Conservation (phyloP, 495 filamentous ascomycete genomes). For the Hypoxylon fuscum region DNA sequence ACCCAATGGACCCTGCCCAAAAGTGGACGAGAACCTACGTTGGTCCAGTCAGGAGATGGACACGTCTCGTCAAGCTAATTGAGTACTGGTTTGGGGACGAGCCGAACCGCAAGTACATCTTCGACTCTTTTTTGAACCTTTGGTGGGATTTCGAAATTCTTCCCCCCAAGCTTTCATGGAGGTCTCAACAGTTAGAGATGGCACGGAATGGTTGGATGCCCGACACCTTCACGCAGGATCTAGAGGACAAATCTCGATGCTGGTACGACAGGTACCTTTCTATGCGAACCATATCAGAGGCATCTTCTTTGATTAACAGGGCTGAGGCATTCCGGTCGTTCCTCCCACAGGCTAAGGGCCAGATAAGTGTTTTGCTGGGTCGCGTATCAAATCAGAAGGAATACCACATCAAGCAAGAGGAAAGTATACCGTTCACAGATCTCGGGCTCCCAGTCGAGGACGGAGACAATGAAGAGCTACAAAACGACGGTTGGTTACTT, state of each 20-base stretch:
- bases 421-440: constrained; percentile 41
- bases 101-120: constrained; percentile 47
- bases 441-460: constrained; percentile 36
- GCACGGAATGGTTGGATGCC: constrained; percentile 54
- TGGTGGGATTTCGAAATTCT: constrained; percentile 52
- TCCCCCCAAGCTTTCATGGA: constrained; percentile 46
- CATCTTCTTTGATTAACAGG: constrained; percentile 33
- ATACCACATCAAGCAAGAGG: constrained; percentile 44
- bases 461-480: constrained; percentile 24
- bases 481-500: constrained; percentile 52
- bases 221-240: constrained; percentile 39
- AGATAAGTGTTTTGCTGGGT: constrained; percentile 48
- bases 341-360: constrained; percentile 43
- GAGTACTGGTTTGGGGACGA: constrained; percentile 57
- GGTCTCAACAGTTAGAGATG: constrained; percentile 37
- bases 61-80: constrained; percentile 51
- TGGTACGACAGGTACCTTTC: constrained; percentile 46
- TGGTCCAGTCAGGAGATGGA: constrained; percentile 56
- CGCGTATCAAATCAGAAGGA: constrained; percentile 50
- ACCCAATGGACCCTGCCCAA: constrained; percentile 54
- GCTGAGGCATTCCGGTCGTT: constrained; percentile 35
- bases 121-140: constrained; percentile 51
- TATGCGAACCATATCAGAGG: constrained; percentile 29
- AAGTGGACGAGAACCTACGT: constrained; percentile 57
- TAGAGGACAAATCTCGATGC: constrained; percentile 36